Percentiles rank a stretch among this genome's conserved stretches.
Conservation (phyloP, 1,284 basidiomycete species). For the Somion occarium region DNA sequence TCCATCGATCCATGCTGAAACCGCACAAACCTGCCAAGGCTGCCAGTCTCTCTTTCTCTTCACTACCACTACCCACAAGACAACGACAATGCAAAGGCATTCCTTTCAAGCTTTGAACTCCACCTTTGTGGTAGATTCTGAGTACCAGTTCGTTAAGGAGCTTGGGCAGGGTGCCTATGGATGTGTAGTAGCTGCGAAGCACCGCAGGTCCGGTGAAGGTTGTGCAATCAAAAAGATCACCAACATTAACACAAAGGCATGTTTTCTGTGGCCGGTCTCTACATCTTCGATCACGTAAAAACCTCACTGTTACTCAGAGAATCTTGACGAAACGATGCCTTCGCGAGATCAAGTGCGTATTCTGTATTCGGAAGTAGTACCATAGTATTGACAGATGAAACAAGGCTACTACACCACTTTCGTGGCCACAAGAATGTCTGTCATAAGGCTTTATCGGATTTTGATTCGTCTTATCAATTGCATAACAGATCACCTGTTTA, state of each 20-base stretch:
- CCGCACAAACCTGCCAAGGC: constrained; percentile 3
- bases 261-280: constrained; percentile 11
- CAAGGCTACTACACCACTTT: constrained; percentile 89
- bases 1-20: constrained; percentile 3
- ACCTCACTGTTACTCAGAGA: constrained; percentile 43
- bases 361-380: background rate
- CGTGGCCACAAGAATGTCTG: constrained; percentile 93
- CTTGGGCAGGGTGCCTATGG: constrained; percentile 94
- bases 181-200: constrained; percentile 84
- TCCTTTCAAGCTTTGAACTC: constrained; percentile 79
- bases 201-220: constrained; percentile 81
- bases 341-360: constrained; percentile 80
- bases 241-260: constrained; percentile 92
- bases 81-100: constrained; percentile 49
- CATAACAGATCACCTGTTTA: constrained; percentile 76
- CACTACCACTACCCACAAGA: constrained; percentile 7
- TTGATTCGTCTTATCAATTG: background rate
- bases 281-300: background rate
- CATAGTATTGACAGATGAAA: constrained; percentile 11
- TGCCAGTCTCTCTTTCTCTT: background rate
- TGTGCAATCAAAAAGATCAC: constrained; percentile 98
- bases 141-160: constrained; percentile 93
- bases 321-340: constrained; percentile 95
- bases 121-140: constrained; percentile 83
- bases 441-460: background rate